Base-by-base conservation (phyloP, 208 protist species). In the Trypanosoma melophagium region DNA sequence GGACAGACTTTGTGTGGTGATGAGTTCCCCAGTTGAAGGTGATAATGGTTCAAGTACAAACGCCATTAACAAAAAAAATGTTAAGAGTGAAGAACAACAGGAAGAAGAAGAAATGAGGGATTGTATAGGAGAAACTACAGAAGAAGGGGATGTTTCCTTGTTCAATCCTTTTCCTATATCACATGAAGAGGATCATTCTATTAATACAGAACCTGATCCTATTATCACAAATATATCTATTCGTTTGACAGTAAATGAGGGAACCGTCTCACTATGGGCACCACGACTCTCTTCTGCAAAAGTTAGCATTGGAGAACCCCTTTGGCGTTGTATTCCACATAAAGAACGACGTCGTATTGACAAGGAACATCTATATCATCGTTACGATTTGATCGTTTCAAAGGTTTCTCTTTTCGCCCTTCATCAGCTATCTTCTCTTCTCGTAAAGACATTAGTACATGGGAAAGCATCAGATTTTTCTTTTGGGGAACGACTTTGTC, bases 271-370 rank as follows among this genome's bases (percentile, higher is more conserved):
- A 17, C 53, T 87, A 45, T 80, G 80, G 55, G 76, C 85, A 31
- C 81, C 85, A 14, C 79, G 85, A 12, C 80, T 90, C 21, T 90
- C 85, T 16, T 81, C 81, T 25, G 71, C 77, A 61, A 77, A 81
- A n/a, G 40, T 71, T 19, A 71, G 61, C 16, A 64, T 90, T 21
- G 85, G 85, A 22, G 77, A 90, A 38, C 80, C 84, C 8, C 66
- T 90, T 17, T 74, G 74, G 57, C 81, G 81, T 21, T 87, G 81
- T 60, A 65, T 90, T 9, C 79, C 81, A 35, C 45, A 35, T 1
- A 53, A 14, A 51, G 56, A 68, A 14, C 61, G 70, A 28, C 35
- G 40, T 5, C 16, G 16, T 4, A 76, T 60, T 31, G 50, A 69
- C 12, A 58, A 66, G 24, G 21, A 41, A 53, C 45, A 60, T 38